Percentiles rank a stretch among this genome's conserved stretches.
Evolutionary conservation across 495 filamentous ascomycete genomes (phyloP).

Genomic region (Glonium stellatum): DNA sequence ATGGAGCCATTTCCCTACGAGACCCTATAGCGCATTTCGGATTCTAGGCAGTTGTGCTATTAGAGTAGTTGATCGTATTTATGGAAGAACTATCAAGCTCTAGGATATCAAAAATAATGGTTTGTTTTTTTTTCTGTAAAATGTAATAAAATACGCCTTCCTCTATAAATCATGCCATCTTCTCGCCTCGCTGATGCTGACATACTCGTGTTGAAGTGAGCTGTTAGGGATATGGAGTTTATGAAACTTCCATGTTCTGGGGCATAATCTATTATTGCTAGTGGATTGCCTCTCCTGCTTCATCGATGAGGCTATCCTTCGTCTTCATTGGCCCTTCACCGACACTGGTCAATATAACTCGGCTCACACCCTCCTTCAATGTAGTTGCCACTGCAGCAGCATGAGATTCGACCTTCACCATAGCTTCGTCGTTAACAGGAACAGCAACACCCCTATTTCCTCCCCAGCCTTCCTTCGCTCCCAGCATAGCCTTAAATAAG

Average conservation of each 20-base stretch:
- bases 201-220: background rate
- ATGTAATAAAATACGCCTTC: background rate
- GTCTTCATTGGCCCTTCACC: constrained; percentile 81
- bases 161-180: background rate
- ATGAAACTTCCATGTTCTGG: background rate
- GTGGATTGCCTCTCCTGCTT: constrained; percentile 48
- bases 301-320: constrained; percentile 68
- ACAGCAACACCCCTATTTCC: constrained; percentile 43
- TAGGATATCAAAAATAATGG: too few species aligned
- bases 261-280: background rate
- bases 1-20: too few species aligned
- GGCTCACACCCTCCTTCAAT: constrained; percentile 70
- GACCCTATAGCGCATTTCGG: too few species aligned
- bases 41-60: too few species aligned
- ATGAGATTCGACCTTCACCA: constrained; percentile 40
- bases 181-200: background rate
- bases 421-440: constrained; percentile 44
- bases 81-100: too few species aligned
- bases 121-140: too few species aligned
- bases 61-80: too few species aligned
- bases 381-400: constrained; percentile 44
- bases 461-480: constrained; percentile 42
- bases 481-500: constrained; percentile 53
- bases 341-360: constrained; percentile 85
- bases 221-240: background rate